phyloP scores from a whole-genome alignment of 805 yeast genomes.

The Kregervanrija delftensis region DNA sequence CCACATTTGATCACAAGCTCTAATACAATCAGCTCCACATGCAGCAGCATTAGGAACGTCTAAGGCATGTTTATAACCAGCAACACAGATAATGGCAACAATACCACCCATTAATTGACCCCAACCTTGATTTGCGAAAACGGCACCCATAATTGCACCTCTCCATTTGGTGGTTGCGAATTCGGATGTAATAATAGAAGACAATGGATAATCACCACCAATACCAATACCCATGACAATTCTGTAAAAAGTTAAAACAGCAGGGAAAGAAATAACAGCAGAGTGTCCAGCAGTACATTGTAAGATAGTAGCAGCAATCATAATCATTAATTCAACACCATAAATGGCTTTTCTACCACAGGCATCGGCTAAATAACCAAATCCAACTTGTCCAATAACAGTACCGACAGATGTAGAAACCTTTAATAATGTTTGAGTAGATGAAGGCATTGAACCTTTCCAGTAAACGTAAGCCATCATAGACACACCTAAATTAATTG shows the following conservation, averaged over 20 bases:
- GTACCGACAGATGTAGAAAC: constrained; percentile 93
- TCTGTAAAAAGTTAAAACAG: constrained; percentile 71
- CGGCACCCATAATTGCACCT: constrained; percentile 97
- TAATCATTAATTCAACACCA: constrained; percentile 79
- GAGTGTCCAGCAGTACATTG: constrained; percentile 73
- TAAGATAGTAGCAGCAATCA: constrained; percentile 71
- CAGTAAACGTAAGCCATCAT: constrained; percentile 78
- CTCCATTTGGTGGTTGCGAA: constrained; percentile 94
- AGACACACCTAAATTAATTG: constrained; percentile 74
- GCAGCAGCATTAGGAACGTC: constrained; percentile 46
- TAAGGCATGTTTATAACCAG: constrained; percentile 65
- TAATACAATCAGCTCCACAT: constrained; percentile 62
- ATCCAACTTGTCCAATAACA: constrained; percentile 82
- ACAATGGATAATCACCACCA: constrained; percentile 94
- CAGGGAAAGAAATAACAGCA: constrained; percentile 66
- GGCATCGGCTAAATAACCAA: constrained; percentile 75
- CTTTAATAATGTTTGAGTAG: constrained; percentile 71
- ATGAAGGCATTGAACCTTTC: constrained; percentile 52
- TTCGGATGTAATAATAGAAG: constrained; percentile 90
- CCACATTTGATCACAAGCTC: constrained; percentile 92
- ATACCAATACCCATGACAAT: constrained; percentile 92
- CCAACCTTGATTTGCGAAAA: constrained; percentile 94
- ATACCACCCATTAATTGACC: constrained; percentile 89
- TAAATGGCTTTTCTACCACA: constrained; percentile 84
- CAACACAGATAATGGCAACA: constrained; percentile 69